A percentile compares a stretch with the other conserved stretches of the same genome.
Conservation (phyloP, 2,329 filamentous ascomycete genomes). For the Cercospora sojina region DNA sequence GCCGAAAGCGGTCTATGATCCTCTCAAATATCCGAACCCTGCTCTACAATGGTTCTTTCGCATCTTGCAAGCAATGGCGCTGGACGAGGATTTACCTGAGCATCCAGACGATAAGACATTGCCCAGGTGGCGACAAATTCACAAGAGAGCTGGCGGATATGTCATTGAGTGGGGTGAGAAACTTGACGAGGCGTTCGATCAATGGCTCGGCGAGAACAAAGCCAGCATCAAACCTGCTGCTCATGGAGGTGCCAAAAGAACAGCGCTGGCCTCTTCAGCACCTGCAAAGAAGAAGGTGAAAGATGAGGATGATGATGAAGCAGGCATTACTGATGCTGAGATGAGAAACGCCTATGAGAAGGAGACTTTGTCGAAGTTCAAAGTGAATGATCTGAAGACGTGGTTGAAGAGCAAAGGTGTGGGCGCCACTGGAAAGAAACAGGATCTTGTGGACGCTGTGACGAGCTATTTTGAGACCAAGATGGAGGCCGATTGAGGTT, state of each 20-base stretch:
- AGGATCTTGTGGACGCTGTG: slow-evolving; percentile 38
- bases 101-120: slow-evolving; percentile 73
- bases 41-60: slow-evolving; percentile 95
- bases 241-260: slow-evolving; percentile 49
- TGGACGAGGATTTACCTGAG: slow-evolving; percentile 86
- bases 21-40: slow-evolving; percentile 78
- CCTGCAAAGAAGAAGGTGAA: slow-evolving; percentile 44
- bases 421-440: slow-evolving; percentile 34
- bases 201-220: slow-evolving; percentile 39
- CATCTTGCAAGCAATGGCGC: slow-evolving; percentile 84
- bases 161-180: slow-evolving; percentile 73
- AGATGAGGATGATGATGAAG: slow-evolving; percentile 39
- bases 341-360: slow-evolving; percentile 48
- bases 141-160: slow-evolving; percentile 80
- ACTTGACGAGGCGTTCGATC: slow-evolving; percentile 59
- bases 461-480: slow-evolving; percentile 40
- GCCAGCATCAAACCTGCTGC: slow-evolving; percentile 44
- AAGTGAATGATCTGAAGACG: slow-evolving; percentile 36
- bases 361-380: slow-evolving; percentile 45
- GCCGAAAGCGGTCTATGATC: slow-evolving; percentile 80
- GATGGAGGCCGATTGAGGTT: slow-evolving; percentile 34
- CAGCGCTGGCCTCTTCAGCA: slow-evolving; percentile 30
- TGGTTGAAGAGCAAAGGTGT: slow-evolving; percentile 35
- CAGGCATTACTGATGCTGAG: slow-evolving; percentile 43
- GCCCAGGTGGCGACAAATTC: slow-evolving; percentile 82